Evolutionary conservation across 768 basidiomycete species (phyloP).

Genomic region (Mycena vitilis): DNA sequence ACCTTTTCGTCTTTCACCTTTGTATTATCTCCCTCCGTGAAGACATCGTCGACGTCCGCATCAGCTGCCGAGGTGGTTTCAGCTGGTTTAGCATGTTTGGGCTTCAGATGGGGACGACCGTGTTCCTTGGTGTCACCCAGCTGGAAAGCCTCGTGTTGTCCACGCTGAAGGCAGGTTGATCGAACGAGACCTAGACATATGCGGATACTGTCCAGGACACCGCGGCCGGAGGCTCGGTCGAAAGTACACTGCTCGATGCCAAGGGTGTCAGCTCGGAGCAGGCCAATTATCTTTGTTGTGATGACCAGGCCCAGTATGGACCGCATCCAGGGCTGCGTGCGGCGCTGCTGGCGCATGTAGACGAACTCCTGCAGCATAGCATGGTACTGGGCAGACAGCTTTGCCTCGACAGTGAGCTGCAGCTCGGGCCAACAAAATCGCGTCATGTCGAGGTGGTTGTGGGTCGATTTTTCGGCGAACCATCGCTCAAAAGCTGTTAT

Average conservation of each 20-base stretch:
- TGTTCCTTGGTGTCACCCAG: slow-evolving; percentile 3
- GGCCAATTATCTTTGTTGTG: slow-evolving; percentile 11
- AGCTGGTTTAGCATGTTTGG: neutral
- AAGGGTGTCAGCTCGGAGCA: slow-evolving; percentile 27
- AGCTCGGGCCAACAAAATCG: slow-evolving; percentile 25
- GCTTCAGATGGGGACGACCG: slow-evolving; percentile 13
- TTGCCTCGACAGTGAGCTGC: slow-evolving; percentile 5
- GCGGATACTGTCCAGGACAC: slow-evolving; percentile 19
- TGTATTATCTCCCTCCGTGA: slow-evolving; percentile 4
- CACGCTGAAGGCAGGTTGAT: slow-evolving; percentile 23
- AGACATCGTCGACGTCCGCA: slow-evolving; percentile 6
- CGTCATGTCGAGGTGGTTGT: slow-evolving; percentile 8
- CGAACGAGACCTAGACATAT: slow-evolving; percentile 20
- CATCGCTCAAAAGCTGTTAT: slow-evolving; percentile 1
- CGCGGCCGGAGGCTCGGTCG: slow-evolving; percentile 16
- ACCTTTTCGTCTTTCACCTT: too few species aligned
- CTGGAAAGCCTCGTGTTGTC: slow-evolving; percentile 23
- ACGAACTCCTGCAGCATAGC: slow-evolving; percentile 18
- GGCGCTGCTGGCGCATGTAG: slow-evolving; percentile 27
- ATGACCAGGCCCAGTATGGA: slow-evolving; percentile 15
- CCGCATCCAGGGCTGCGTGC: slow-evolving; percentile 27
- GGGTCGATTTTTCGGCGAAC: slow-evolving; percentile 3
- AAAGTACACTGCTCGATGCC: slow-evolving; percentile 24
- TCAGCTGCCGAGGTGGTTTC: neutral
- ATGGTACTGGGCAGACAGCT: neutral